Base-by-base conservation (phyloP, 1,284 basidiomycete genomes). In the Amylostereum areolatum region DNA sequence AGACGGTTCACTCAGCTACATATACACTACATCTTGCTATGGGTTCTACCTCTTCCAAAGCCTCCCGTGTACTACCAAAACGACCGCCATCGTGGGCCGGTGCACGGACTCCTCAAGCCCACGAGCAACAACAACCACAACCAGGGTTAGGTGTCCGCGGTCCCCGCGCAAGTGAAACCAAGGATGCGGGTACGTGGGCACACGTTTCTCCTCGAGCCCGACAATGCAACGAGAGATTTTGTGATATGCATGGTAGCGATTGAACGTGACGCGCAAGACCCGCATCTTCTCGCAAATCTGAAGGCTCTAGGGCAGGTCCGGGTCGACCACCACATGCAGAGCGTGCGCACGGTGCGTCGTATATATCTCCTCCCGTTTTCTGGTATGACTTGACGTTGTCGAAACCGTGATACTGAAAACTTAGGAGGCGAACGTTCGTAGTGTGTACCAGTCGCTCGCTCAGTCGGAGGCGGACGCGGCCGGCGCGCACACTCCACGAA, bases 271-370 rank as follows among this genome's bases (percentile, higher is more conserved):
- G 78, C 80, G 5, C 74, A 71, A 55, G 90, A 93, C 62, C 87
- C 89, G 1, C 80, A 92, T 47, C 82, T 92, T 52, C 64, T 89
- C 59, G 72, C 80, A 31, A 92, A 90, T 59, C 67, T 94, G 45
- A 80, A 62, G 55, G 74, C 68, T 40, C 68, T 93, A 3, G 90
- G 90, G 1, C 83, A 78, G 28, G 90, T 92, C 5, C 70, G 68
- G 24, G 86, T 93, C 24, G 81, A 82, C 64, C 85, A 80, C 61
- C 76, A 77, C 58, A 79, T 79, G 78, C 67, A 74, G 52, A 66
- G 74, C 4, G 58, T 83, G 45, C 73, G 68, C 53, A 65, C 76
- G 10, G 88, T 88, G 62, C 63, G 81, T 65, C 18, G 27, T 40
- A 31, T 41, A 8, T 40, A 28, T 31, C 39, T 31, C 27, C 7